Evolutionary conservation across 2,329 filamentous ascomycete genomes (phyloP).

Genomic region (Stachybotrys chlorohalonatus): DNA sequence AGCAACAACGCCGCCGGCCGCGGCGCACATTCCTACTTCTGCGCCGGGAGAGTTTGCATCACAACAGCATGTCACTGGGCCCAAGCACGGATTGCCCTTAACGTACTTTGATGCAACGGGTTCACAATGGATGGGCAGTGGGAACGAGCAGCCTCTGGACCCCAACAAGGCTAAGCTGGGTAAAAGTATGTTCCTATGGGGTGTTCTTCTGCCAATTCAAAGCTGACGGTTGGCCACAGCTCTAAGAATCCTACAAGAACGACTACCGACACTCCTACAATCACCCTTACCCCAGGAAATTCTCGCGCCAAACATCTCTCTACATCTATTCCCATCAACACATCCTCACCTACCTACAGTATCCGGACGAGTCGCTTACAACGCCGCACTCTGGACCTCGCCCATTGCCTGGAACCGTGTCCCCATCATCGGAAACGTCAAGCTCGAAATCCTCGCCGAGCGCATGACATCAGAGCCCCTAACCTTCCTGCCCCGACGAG

Average conservation of each 20-base stretch:
- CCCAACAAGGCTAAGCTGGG: constrained; percentile 55
- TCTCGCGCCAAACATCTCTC: constrained; percentile 63
- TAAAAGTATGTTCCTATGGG: constrained; percentile 38
- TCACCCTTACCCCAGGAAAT: constrained; percentile 64
- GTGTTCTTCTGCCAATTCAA: not conserved
- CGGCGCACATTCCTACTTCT: constrained; percentile 2
- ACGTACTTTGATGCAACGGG: constrained; percentile 23
- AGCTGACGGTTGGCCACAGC: constrained; percentile 28
- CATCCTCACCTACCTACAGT: constrained; percentile 89
- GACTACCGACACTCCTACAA: constrained; percentile 57
- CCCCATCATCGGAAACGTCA: constrained; percentile 83
- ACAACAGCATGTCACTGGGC: not conserved
- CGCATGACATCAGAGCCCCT: constrained; percentile 63
- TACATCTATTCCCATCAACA: constrained; percentile 64
- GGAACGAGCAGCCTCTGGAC: constrained; percentile 31
- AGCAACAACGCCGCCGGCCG: constrained; percentile 8
- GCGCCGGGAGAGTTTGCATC: constrained; percentile 3
- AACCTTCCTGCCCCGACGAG: constrained; percentile 34
- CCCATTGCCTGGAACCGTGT: constrained; percentile 93
- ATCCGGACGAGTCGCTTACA: constrained; percentile 81
- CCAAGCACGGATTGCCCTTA: constrained; percentile 1
- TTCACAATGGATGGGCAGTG: constrained; percentile 15
- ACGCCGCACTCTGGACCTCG: constrained; percentile 89
- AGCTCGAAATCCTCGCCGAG: constrained; percentile 79
- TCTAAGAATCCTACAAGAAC: constrained; percentile 55